These are phyloP conservation scores for Extremus antarcticus DNA, from an alignment of 495 filamentous ascomycete species.

Conservation along the genomic window DNA sequence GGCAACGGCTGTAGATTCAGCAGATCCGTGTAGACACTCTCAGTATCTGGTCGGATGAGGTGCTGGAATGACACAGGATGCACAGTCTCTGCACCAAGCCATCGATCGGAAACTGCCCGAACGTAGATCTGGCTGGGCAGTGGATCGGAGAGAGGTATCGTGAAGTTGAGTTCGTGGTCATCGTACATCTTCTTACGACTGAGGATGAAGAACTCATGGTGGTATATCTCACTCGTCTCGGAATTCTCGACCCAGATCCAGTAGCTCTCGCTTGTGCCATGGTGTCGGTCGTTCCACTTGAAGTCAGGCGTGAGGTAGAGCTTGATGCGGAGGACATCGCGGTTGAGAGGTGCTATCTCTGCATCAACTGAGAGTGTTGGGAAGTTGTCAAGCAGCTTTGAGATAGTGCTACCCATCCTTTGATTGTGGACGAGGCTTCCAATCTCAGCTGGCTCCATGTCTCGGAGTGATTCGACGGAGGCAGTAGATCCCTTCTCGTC, in stretches of 20 bases:
- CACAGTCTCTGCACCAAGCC: constrained; percentile 95
- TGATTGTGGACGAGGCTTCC: constrained; percentile 85
- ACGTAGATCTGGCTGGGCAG: constrained; percentile 93
- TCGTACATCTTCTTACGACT: constrained; percentile 79
- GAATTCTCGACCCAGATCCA: constrained; percentile 99
- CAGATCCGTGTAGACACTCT: constrained; percentile 91
- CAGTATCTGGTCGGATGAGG: constrained; percentile 91
- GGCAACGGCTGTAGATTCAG: constrained; percentile 86
- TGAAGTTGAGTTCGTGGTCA: constrained; percentile 95
- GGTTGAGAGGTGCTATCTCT: constrained; percentile 90
- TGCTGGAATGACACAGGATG: constrained; percentile 94
- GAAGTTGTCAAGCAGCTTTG: constrained; percentile 77
- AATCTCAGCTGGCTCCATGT: constrained; percentile 88
- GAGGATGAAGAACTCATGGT: constrained; percentile 93
- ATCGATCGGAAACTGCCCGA: constrained; percentile 83
- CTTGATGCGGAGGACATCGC: constrained; percentile 82
- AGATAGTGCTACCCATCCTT: constrained; percentile 68
- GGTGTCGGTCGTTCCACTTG: constrained; percentile 87
- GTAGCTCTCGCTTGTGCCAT: constrained; percentile 89
- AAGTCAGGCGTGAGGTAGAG: constrained; percentile 83
- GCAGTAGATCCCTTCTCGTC: constrained; percentile 61
- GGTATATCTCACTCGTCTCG: constrained; percentile 93
- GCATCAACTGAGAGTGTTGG: constrained; percentile 81
- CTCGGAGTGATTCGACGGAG: constrained; percentile 69
- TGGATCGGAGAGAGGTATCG: constrained; percentile 87